Conservation (phyloP, 2,329 filamentous ascomycete genomes). For the Pseudogymnoascus destructans region DNA sequence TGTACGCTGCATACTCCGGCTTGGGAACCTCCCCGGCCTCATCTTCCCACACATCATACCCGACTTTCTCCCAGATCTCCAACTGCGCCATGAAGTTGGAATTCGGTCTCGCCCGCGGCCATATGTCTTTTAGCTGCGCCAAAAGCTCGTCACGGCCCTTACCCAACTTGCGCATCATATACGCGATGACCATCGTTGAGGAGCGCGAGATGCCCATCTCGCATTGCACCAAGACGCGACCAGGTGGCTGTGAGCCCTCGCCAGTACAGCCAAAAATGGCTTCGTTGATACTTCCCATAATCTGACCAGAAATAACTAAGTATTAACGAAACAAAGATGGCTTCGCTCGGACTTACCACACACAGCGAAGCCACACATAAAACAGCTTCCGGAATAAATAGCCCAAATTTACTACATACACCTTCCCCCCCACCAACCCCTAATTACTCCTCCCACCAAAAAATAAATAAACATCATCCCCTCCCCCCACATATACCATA, state of each 20-base stretch:
- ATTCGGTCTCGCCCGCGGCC: constrained; percentile 20
- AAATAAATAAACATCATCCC: background rate
- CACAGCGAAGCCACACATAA: background rate
- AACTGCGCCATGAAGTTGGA: constrained; percentile 26
- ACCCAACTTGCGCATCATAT: constrained; percentile 15
- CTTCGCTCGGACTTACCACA: background rate
- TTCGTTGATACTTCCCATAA: background rate
- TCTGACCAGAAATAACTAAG: background rate
- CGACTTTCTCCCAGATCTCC: constrained; percentile 24
- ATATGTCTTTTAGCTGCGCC: constrained; percentile 16
- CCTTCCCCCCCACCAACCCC: background rate
- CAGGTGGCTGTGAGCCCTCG: background rate
- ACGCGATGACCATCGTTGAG: background rate
- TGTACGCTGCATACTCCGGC: constrained; percentile 18
- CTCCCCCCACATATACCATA: background rate
- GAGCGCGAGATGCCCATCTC: background rate
- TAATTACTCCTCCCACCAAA: background rate
- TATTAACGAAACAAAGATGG: background rate
- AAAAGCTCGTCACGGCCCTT: constrained; percentile 15
- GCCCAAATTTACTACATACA: background rate
- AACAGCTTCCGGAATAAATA: background rate
- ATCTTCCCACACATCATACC: constrained; percentile 25
- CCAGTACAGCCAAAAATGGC: background rate
- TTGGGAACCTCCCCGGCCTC: constrained; percentile 21
- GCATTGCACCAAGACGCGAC: constrained; percentile 25